phyloP scores from a whole-genome alignment of 208 protist species.

The Leptomonas pyrrhocoris region DNA sequence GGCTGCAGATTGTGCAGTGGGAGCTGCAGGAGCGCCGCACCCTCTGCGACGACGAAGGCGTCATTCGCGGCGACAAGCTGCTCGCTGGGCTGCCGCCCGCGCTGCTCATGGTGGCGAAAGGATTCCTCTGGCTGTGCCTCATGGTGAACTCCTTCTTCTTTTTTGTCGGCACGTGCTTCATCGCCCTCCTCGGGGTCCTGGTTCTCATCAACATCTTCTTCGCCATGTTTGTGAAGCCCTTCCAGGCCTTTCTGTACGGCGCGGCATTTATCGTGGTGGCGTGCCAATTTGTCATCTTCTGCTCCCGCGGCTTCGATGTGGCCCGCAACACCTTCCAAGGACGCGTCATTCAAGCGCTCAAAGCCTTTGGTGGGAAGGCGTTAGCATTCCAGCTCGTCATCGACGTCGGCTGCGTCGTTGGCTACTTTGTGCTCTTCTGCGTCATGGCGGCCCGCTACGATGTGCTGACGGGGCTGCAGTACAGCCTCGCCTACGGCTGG shows the following conservation, averaged over 20 bases:
- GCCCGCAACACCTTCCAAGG: conserved; percentile 58
- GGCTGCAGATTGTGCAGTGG: conserved; percentile 57
- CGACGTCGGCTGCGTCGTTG: conserved; percentile 32
- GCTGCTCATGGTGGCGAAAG: conserved; percentile 42
- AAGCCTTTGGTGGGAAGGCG: conserved; percentile 41
- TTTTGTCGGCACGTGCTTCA: conserved; percentile 57
- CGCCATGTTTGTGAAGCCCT: conserved; percentile 59
- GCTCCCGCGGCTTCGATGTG: conserved; percentile 71
- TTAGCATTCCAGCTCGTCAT: conserved; percentile 49
- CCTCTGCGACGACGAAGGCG: conserved; percentile 14
- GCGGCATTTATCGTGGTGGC: conserved; percentile 47
- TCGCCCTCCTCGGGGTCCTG: conserved; percentile 44
- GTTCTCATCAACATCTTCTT: conserved; percentile 64
- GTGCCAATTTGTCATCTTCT: conserved; percentile 54
- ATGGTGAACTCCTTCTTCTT: conserved; percentile 70
- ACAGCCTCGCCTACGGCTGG: conserved; percentile 72
- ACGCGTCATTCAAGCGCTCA: conserved; percentile 53
- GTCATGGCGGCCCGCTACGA: conserved; percentile 48
- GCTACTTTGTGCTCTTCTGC: conserved; percentile 70
- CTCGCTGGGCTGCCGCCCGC: conserved; percentile 38
- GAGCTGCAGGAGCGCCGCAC: conserved; percentile 41
- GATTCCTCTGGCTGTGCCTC: conserved; percentile 59
- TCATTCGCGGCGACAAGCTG: conserved; percentile 37
- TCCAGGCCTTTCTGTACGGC: conserved; percentile 66
- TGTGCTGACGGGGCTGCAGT: conserved; percentile 60